These are phyloP conservation scores for Zasmidium cellare DNA, from an alignment of 2,329 filamentous ascomycete genomes.

Conservation along the genomic window DNA sequence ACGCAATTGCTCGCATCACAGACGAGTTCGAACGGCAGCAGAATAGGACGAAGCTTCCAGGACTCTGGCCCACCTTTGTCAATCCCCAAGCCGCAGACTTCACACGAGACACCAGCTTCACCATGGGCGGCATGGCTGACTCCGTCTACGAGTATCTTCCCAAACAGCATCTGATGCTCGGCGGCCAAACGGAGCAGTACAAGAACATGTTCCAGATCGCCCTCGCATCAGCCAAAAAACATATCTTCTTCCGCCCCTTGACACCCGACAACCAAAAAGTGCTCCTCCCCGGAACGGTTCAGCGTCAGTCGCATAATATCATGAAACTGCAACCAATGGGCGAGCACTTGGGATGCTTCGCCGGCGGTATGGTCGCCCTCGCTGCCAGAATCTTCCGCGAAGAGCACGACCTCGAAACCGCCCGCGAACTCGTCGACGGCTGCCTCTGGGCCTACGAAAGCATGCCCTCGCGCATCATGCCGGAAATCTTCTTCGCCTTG, in stretches of 20 bases:
- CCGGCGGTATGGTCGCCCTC: conserved; percentile 69
- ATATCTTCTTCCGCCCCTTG: conserved; percentile 47
- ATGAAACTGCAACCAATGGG: conserved; percentile 19
- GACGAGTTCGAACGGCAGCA: conserved; percentile 58
- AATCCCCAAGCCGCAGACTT: conserved; percentile 43
- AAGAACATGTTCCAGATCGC: conserved; percentile 49
- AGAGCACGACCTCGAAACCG: conserved; percentile 56
- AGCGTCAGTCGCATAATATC: conserved; percentile 12
- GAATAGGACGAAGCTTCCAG: conserved; percentile 57
- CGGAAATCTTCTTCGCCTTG: conserved; percentile 57
- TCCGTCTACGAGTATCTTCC: conserved; percentile 37
- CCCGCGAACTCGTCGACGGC: conserved; percentile 60
- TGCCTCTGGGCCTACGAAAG: conserved; percentile 64
- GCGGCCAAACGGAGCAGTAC: conserved; percentile 39
- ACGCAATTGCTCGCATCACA: conserved; percentile 60
- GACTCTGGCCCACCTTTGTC: conserved; percentile 62
- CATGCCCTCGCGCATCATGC: conserved; percentile 62
- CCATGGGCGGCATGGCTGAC: conserved; percentile 38
- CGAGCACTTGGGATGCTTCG: conserved; percentile 62
- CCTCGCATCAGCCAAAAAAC: conserved; percentile 48
- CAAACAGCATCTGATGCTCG: conserved; percentile 31
- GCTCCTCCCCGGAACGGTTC: conserved; percentile 22
- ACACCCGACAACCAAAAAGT: conserved; percentile 41
- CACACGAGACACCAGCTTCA: conserved; percentile 32
- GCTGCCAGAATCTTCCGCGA: conserved; percentile 60